phyloP scores from a whole-genome alignment of 768 basidiomycete genomes.

The Suillus spraguei region DNA sequence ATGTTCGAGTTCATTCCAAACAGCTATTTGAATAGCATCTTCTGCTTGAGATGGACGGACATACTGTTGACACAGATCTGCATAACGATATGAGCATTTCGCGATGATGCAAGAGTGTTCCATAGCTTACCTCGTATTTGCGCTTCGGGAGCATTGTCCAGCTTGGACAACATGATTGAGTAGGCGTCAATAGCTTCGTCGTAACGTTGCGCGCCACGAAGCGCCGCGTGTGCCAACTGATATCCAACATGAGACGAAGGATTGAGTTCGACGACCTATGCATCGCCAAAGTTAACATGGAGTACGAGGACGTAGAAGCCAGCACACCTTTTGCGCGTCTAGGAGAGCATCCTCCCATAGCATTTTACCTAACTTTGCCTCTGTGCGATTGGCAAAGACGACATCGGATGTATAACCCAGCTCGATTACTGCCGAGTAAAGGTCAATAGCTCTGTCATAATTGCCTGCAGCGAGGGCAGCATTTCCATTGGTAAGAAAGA shows the following conservation, averaged over 20 bases:
- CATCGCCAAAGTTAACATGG: neutral
- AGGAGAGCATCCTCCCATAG: neutral
- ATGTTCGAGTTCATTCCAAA: neutral
- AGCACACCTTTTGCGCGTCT: neutral
- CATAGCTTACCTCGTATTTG: neutral
- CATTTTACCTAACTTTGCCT: neutral
- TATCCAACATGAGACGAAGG: neutral
- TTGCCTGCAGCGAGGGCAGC: neutral
- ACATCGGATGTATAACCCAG: neutral
- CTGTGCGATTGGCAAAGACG: neutral
- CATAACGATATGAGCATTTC: neutral
- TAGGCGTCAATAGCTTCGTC: neutral
- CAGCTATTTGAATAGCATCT: neutral
- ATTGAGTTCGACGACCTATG: neutral
- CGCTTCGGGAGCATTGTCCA: neutral
- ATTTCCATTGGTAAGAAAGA: neutral
- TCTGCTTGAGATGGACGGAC: neutral
- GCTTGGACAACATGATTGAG: neutral
- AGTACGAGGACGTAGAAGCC: neutral
- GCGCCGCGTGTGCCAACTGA: neutral
- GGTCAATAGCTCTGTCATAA: too few relatives aligned
- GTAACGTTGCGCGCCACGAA: neutral
- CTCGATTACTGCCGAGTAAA: too few relatives aligned
- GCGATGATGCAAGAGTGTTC: neutral
- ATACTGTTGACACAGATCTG: neutral